These are phyloP conservation scores for Ophiocytium majus DNA, from an alignment of 352 stramenopile species.

Conservation along the genomic window DNA sequence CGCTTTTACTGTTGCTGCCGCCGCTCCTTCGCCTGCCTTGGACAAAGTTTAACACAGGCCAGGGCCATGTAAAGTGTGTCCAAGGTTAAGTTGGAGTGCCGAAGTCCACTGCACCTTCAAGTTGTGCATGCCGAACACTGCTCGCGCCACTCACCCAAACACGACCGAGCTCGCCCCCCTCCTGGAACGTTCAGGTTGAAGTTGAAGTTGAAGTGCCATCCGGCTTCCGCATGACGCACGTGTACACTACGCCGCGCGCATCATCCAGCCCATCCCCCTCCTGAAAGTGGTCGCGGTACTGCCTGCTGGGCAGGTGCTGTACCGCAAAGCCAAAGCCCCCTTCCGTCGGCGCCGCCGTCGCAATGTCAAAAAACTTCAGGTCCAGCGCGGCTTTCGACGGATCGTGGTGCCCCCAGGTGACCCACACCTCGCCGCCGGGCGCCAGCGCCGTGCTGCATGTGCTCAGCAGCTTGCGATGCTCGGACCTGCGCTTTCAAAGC, in stretches of 20 bases:
- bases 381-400: conserved; percentile 48
- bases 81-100: too few relatives aligned
- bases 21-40: too few relatives aligned
- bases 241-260: conserved; percentile 42
- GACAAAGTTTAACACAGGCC: too few relatives aligned
- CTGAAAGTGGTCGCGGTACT: conserved; percentile 51
- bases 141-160: too few relatives aligned
- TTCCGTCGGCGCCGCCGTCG: neutral
- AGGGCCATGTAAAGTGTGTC: too few relatives aligned
- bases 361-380: conserved; percentile 55
- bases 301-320: neutral
- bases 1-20: too few relatives aligned
- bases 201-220: neutral
- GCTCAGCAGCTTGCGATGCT: conserved; percentile 46
- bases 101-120: too few relatives aligned
- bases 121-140: too few relatives aligned
- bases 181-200: neutral
- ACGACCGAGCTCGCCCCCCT: too few relatives aligned
- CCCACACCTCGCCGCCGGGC: conserved; percentile 21
- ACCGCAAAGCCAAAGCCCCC: conserved; percentile 18
- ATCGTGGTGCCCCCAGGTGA: conserved; percentile 56
- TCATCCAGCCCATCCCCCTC: conserved; percentile 55
- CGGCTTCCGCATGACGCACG: conserved; percentile 26
- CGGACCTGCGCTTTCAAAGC: conserved; percentile 5
- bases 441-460: conserved; percentile 22